Conservation (phyloP, 176 grass and related monocot genomes). For the Zoysia japonica region DNA sequence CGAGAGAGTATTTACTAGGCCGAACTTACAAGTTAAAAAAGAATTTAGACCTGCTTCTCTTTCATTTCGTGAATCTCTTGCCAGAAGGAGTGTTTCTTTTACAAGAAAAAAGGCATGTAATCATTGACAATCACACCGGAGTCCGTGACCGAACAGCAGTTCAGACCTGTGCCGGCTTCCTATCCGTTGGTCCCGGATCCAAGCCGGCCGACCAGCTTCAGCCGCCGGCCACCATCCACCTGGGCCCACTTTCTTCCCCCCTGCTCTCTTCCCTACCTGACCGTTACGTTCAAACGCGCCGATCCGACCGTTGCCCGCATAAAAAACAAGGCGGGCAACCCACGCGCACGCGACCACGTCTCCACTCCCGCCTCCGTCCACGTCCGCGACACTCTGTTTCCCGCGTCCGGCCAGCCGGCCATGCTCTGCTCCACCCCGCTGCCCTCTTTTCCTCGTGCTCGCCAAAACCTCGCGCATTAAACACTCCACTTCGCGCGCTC, state of each 20-base stretch:
- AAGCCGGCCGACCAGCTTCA: not conserved
- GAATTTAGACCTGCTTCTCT: too few species aligned
- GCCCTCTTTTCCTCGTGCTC: conserved; percentile 4
- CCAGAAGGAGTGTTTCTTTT: too few species aligned
- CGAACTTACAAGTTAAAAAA: too few species aligned
- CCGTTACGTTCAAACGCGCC: conserved; percentile 70
- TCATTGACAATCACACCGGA: too few species aligned
- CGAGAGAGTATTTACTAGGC: too few species aligned
- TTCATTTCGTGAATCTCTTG: too few species aligned
- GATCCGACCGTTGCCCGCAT: conserved; percentile 62
- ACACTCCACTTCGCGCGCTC: not conserved
- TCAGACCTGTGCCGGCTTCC: too few species aligned
- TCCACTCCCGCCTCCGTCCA: not conserved
- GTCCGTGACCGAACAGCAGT: too few species aligned
- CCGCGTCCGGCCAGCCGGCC: not conserved
- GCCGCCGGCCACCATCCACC: too few species aligned
- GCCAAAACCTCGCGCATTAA: conserved; percentile 11
- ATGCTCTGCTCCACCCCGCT: conserved; percentile 16
- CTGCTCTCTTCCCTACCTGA: conserved; percentile 12
- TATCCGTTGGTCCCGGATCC: too few species aligned
- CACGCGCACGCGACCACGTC: not conserved
- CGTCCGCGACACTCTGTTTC: too few species aligned
- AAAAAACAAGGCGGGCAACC: conserved; percentile 23
- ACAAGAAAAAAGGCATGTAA: too few species aligned
- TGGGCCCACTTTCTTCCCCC: not conserved